A percentile compares a stretch with the other conserved stretches of the same genome.
Conservation (phyloP, 1,284 basidiomycete genomes). For the Moesziomyces sp. region DNA sequence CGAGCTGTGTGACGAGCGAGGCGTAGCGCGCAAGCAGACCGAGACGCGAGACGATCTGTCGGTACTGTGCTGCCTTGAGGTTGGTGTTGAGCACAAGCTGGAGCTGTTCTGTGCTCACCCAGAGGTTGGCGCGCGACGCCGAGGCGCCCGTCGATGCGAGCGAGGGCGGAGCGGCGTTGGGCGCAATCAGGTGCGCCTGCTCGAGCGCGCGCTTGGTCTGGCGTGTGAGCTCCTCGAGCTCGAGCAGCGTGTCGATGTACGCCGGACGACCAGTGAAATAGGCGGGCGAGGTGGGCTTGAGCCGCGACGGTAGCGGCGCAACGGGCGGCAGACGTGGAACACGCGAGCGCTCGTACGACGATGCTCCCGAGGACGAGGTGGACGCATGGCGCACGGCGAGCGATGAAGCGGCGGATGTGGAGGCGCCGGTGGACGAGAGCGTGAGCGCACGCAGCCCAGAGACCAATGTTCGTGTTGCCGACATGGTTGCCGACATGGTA, state of each 20-base stretch:
- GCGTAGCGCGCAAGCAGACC: slow-evolving; percentile 79
- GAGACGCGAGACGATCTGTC: slow-evolving; percentile 76
- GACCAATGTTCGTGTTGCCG: slow-evolving; percentile 7
- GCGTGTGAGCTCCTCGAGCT: slow-evolving; percentile 77
- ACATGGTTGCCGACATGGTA: background rate
- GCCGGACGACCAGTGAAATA: slow-evolving; percentile 88
- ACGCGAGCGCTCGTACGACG: slow-evolving; percentile 12
- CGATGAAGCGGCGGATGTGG: background rate
- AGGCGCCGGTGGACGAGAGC: background rate
- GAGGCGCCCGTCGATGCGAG: slow-evolving; percentile 48
- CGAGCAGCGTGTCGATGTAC: slow-evolving; percentile 79
- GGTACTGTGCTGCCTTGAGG: slow-evolving; percentile 80
- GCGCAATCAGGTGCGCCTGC: slow-evolving; percentile 77
- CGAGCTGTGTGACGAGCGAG: slow-evolving; percentile 67
- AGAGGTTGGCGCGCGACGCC: slow-evolving; percentile 65
- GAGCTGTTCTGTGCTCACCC: slow-evolving; percentile 77
- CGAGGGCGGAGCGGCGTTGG: slow-evolving; percentile 75
- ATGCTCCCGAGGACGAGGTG: slow-evolving; percentile 11
- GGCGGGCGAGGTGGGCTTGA: slow-evolving; percentile 73
- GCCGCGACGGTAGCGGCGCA: slow-evolving; percentile 44
- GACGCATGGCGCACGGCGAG: slow-evolving; percentile 16
- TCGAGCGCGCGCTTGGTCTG: slow-evolving; percentile 75
- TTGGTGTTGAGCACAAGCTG: slow-evolving; percentile 73
- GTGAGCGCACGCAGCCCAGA: slow-evolving; percentile 9
- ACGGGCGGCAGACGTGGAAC: slow-evolving; percentile 27